Evolutionary conservation across 352 stramenopile genomes (phyloP).

Genomic region (Phytophthora pinifolia): DNA sequence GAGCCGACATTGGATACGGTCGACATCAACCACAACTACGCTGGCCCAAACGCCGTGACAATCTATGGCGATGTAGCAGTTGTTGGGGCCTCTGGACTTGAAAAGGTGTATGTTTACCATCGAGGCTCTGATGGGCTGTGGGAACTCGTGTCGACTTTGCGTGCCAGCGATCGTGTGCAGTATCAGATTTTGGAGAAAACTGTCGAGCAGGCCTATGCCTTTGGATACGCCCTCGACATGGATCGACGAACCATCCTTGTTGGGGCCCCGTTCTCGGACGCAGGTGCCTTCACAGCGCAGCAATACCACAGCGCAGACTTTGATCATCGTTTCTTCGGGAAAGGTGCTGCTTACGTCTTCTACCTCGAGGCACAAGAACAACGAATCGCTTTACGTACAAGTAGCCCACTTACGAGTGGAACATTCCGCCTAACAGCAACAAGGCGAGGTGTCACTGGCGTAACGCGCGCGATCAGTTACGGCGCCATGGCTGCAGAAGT

Average conservation of each 20-base stretch:
- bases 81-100: slow-evolving; percentile 80
- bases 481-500: slow-evolving; percentile 63
- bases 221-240: slow-evolving; percentile 86
- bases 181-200: slow-evolving; percentile 74
- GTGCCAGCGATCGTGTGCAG: slow-evolving; percentile 83
- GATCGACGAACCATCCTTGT: slow-evolving; percentile 87
- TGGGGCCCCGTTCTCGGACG: slow-evolving; percentile 82
- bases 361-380: slow-evolving; percentile 79
- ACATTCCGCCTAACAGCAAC: slow-evolving; percentile 76
- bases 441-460: slow-evolving; percentile 58
- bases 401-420: slow-evolving; percentile 60
- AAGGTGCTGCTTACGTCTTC: slow-evolving; percentile 75
- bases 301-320: slow-evolving; percentile 64
- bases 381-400: slow-evolving; percentile 52
- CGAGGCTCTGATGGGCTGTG: slow-evolving; percentile 43
- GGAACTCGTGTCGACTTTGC: slow-evolving; percentile 55
- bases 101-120: slow-evolving; percentile 77
- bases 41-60: slow-evolving; percentile 61
- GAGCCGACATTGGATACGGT: slow-evolving; percentile 36
- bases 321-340: slow-evolving; percentile 65
- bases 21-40: slow-evolving; percentile 65
- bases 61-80: slow-evolving; percentile 89
- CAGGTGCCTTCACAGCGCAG: slow-evolving; percentile 54
- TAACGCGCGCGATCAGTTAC: slow-evolving; percentile 64
- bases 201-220: slow-evolving; percentile 86